Percentiles rank a stretch among this genome's conserved stretches.
Conservation (phyloP, 192 early-diverging fungal genomes). For the Spinellus fusiger region DNA sequence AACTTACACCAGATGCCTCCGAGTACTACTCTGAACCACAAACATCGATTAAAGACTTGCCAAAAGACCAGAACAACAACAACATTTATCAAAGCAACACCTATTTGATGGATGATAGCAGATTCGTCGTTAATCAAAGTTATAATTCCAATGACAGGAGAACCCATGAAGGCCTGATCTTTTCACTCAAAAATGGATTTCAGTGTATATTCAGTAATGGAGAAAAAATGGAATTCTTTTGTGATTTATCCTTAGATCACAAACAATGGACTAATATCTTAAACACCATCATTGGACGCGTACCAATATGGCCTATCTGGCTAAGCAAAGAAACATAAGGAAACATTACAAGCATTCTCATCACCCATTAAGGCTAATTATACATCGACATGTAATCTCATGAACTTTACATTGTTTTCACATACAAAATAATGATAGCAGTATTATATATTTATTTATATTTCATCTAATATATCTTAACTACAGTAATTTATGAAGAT, state of each 20-base stretch:
- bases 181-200: constrained; percentile 24
- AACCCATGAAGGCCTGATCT: too few relatives aligned
- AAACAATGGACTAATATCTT: constrained; percentile 19
- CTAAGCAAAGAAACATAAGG: too few relatives aligned
- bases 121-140: background rate
- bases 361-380: too few relatives aligned
- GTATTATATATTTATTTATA: too few relatives aligned
- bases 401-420: too few relatives aligned
- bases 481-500: too few relatives aligned
- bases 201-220: constrained; percentile 16
- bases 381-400: too few relatives aligned
- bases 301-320: constrained; percentile 13
- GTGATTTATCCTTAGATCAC: constrained; percentile 13
- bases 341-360: too few relatives aligned
- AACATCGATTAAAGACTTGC: background rate
- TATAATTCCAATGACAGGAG: background rate
- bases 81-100: too few relatives aligned
- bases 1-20: constrained; percentile 1
- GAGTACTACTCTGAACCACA: background rate
- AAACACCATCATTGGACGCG: constrained; percentile 15
- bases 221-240: constrained; percentile 26
- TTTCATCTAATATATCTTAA: too few relatives aligned
- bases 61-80: background rate
- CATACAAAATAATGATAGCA: too few relatives aligned
- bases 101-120: too few relatives aligned